Evolutionary conservation across 23 red algal genomes (phyloP), one percentile per base, ranked within the genome.

Genomic region (Gracilaria domingensis): DNA sequence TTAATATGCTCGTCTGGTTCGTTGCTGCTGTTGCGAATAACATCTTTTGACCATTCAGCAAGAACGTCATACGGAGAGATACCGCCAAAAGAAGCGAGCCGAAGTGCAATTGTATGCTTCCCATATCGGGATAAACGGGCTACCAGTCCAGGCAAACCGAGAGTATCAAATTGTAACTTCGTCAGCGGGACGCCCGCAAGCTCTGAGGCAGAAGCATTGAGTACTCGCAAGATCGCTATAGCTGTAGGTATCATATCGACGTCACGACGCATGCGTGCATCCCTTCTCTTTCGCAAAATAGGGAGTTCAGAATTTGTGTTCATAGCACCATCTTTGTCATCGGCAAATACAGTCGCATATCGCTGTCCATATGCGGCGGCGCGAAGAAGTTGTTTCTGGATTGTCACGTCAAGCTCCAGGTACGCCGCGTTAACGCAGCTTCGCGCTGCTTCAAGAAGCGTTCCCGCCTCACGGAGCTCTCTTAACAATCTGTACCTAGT

Each of bases 361-460:
- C 78, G 34, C 67, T 82, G 81, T 23, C 91, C 91, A 70, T 87
- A 85, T 34, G 82, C 81, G 33, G 91, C 91, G 20, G 91, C 91
- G 24, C 59, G 64, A 25, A 94, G 75, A 44, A 94, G 71, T 5
- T 44, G 64, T 78, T 94, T 86, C 76, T 87, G 91, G 16, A 45
- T 30, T 8, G 25, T 44, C 1, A 39, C 29, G 55, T 77, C 82
- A 11, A 78, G 26, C 28, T 86, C 91, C n/a, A 94, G 39, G 57
- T 79, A 80, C 40, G 91, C 91, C 7, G 91, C 91, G 28, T 70
- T 81, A 6, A 74, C 79, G 48, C 81, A 80, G 67, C 39, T 86
- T 47, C 74, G 49, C 61, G 91, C 77, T 36, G 82, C 91, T 13
- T 60, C 81, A 38, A 66, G 39, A 82, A 94, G 44, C 18, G 49